Evolutionary conservation across 495 filamentous ascomycete genomes (phyloP).

Genomic region (Neurospora sp.): DNA sequence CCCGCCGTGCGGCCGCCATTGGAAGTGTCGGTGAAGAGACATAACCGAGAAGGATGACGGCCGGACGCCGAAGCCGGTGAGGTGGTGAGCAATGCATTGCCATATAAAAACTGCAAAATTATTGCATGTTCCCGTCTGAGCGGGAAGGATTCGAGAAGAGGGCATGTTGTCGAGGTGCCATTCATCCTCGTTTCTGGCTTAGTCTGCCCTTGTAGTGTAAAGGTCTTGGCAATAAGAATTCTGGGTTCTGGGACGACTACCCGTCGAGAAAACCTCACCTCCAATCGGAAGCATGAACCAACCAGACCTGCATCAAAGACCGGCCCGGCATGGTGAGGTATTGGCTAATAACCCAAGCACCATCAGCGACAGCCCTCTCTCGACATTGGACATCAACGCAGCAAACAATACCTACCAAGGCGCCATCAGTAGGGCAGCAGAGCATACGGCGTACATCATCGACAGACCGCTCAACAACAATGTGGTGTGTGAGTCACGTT

Average conservation of each 20-base stretch:
- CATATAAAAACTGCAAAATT: background rate
- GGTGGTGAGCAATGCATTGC: background rate
- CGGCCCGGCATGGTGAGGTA: slow-evolving; percentile 17
- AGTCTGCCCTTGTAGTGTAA: background rate
- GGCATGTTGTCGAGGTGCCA: background rate
- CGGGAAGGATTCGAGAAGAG: background rate
- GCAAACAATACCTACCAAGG: slow-evolving; percentile 15
- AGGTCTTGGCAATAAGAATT: background rate
- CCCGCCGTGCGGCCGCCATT: background rate
- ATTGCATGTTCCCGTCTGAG: background rate
- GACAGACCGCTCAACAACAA: slow-evolving; percentile 9
- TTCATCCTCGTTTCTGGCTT: background rate
- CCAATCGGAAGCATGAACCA: slow-evolving; percentile 25
- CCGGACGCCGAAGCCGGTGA: background rate
- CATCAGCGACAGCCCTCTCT: slow-evolving; percentile 19
- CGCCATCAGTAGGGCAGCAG: slow-evolving; percentile 27
- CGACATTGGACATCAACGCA: slow-evolving; percentile 41
- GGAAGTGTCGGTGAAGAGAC: slow-evolving; percentile 23
- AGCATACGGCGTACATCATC: slow-evolving; percentile 21
- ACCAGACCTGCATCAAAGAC: slow-evolving; percentile 24
- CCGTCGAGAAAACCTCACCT: background rate
- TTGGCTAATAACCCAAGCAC: slow-evolving; percentile 27
- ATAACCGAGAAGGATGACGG: background rate
- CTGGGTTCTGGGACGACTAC: background rate
- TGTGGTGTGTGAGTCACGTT: slow-evolving; percentile 24